Evolutionary conservation across 495 filamentous ascomycete species (phyloP), one percentile per base, ranked within the genome.

Genomic region (Trichodelitschia bisporula): DNA sequence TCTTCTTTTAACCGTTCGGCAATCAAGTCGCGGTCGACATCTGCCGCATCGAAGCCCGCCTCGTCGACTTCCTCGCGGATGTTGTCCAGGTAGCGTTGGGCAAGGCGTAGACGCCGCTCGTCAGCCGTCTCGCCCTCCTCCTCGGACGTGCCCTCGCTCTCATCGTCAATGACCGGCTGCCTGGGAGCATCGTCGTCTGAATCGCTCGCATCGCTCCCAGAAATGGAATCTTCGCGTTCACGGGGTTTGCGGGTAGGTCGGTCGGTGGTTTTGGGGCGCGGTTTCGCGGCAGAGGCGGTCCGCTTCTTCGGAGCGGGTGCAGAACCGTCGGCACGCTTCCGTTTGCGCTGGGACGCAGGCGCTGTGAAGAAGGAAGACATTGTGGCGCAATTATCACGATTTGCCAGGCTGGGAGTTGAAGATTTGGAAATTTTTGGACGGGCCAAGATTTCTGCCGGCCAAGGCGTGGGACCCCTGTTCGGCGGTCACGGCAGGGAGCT

Each of bases 11-110:
- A 53, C 36, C 84, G 58, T 42, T 84, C 71, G 4, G 86, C 80
- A 42, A 95, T 86, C 29, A 91, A 58, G 51, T 95, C 82, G 26
- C 71, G 59, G 51, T 95, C 86, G 26, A 97, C 77, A 13, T 93
- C 72, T 36, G 70, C 82, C 2, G 86, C 86, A 54, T 97, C 79
- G 41, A 92, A 95, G 3, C 77, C 86, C 30, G 57, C 61, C 44
- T 73, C 70, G 30, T 75, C 40, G 14, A 47, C 66, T 45, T 93
- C 82, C 30, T 75, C 62, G 29, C 69, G 61, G 30, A 91, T 70
- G 45, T 89, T 92, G 12, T 89, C 75, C 27, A 97, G 59, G 48
- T 95, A 95, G 38, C 77, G 71, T 54, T 93, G 79, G 5, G 86
- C 86, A 20, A 97, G 65, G 41, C 83, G 70, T 40, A 91, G 49